Evolutionary conservation across 805 yeast species (phyloP), one percentile per base, ranked within the genome.

Genomic region (Candida saitoana): DNA sequence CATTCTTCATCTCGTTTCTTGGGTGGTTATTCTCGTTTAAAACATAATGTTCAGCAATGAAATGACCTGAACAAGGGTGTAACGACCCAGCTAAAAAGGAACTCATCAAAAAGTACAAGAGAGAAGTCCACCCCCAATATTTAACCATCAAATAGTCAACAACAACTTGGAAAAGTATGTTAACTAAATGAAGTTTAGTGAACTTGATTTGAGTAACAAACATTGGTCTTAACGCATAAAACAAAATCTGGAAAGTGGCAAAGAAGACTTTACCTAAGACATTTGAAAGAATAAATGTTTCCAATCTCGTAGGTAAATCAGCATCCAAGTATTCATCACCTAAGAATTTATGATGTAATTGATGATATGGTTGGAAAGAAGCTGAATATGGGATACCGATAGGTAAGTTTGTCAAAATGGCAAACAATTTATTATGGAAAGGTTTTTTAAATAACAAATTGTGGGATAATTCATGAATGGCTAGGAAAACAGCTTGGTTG

Each of bases 1-100:
- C 51, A n/a, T 44, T 43, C 12, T 44, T 43, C 7, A 36, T 38
- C 25, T 36, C 41, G 22, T 37, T 42, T 37, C 60, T 59, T 12
- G 75, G 73, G 25, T 62, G 58, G 30, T 87, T 83, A 48, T 80
- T 69, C 24, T 67, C 69, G 49, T 68, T 67, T 60, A 87, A 71
- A 11, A 87, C 79, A 57, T 87, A 87, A 60, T 89, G 97, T 59
- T 89, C 97, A n/a, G 96, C 91, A 49, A 89, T 87, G 63, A 89
- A 89, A 65, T 89, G 97, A 16, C 96, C 97, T 1, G 96, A 95
- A 46, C 88, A 82, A 19, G 97, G 97, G 57, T 89, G 97, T 57
- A 87, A 70, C 0, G 95, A 86, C 2, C 97, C 97, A 0, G 96
- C 96, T 40, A 89, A 67, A 57, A 89, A 87, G 0, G 95, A 82